Evolutionary conservation across 345 rosid species (phyloP).

Genomic region (Melaleuca alternifolia): DNA sequence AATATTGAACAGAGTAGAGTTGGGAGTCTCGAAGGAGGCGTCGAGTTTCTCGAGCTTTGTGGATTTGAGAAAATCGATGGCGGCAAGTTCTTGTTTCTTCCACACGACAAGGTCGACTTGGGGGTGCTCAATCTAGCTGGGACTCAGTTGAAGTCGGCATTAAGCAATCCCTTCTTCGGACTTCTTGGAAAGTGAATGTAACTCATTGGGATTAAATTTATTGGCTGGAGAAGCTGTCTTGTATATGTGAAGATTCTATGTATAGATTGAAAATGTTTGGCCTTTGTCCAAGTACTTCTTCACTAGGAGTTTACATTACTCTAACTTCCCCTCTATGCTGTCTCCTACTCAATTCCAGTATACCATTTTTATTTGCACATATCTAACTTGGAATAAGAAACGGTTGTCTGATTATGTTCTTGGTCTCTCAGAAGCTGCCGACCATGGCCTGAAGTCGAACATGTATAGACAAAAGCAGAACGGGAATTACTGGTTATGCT

Average conservation of each 20-base stretch:
- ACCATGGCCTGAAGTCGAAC: too few relatives aligned
- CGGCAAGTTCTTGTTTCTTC: constrained; percentile 39
- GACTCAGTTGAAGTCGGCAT: constrained; percentile 37
- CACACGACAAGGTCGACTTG: constrained; percentile 31
- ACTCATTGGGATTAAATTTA: background rate
- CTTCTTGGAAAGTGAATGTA: constrained; percentile 13
- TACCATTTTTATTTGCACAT: background rate
- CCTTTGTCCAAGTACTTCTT: background rate
- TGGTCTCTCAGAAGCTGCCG: background rate
- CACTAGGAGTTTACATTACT: background rate
- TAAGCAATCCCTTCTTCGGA: constrained; percentile 74
- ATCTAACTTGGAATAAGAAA: background rate
- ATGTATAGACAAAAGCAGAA: too few relatives aligned
- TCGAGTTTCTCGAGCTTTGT: constrained; percentile 77
- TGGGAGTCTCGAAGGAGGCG: constrained; percentile 44
- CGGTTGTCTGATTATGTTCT: background rate
- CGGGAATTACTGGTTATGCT: too few relatives aligned
- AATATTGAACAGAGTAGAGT: constrained; percentile 41
- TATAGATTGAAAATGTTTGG: background rate
- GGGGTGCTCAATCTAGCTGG: constrained; percentile 43
- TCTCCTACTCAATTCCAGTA: background rate
- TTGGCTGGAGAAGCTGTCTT: background rate
- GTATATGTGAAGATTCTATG: background rate
- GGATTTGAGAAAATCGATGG: constrained; percentile 56
- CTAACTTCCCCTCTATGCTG: background rate